These are phyloP conservation scores for Tetratostichococcus sp. DNA, from an alignment of 139 green algal species.

Conservation along the genomic window DNA sequence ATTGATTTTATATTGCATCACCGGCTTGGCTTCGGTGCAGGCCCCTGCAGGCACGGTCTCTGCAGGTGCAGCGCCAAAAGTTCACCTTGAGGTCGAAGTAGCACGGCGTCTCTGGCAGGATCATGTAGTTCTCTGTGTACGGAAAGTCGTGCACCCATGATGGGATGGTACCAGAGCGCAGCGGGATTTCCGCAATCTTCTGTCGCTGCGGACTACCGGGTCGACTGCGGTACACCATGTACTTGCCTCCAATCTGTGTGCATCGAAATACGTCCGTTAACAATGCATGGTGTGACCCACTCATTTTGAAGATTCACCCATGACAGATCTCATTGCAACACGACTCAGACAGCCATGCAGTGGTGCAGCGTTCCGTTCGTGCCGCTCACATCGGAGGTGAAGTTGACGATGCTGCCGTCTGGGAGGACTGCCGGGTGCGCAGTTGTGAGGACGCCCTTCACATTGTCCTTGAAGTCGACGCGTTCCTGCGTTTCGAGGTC, in stretches of 20 bases:
- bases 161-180: constrained; percentile 31
- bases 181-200: constrained; percentile 33
- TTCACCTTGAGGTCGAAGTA: constrained; percentile 60
- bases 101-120: constrained; percentile 61
- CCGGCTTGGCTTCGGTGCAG: no score
- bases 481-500: constrained; percentile 45
- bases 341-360: no score
- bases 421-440: constrained; percentile 57
- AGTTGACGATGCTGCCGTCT: constrained; percentile 61
- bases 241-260: constrained; percentile 16
- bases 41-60: background rate
- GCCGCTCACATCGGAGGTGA: constrained; percentile 41
- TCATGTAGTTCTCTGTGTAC: constrained; percentile 38
- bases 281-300: no score
- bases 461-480: constrained; percentile 28
- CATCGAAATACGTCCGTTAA: no score
- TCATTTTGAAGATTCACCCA: no score
- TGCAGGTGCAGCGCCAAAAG: constrained; percentile 17
- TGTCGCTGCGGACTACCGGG: constrained; percentile 9
- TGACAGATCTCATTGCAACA: no score
- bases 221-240: constrained; percentile 23
- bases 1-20: no score
- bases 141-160: constrained; percentile 81
- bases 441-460: constrained; percentile 56
- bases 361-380: background rate